Conservation (phyloP, 352 stramenopile genomes). For the Peronospora farinosa region DNA sequence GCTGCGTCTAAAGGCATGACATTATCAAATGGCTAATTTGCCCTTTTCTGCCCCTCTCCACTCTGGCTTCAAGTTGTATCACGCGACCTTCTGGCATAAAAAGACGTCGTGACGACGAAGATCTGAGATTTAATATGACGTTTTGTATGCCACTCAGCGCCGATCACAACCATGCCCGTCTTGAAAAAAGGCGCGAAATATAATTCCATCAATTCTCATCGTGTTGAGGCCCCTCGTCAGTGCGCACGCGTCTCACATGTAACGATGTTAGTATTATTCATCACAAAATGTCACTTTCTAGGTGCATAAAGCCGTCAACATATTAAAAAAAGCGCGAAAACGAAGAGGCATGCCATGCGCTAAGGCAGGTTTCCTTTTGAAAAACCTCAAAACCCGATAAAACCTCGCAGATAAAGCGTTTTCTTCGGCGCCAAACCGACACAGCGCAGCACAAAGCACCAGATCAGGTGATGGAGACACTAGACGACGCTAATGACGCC, state of each 20-base stretch:
- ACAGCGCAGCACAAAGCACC: conserved; percentile 10
- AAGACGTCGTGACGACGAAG: conserved; percentile 4
- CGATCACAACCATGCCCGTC: conserved; percentile 8
- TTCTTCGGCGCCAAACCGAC: conserved; percentile 23
- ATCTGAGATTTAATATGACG: conserved; percentile 13
- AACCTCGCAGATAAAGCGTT: conserved; percentile 29
- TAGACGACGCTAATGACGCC: conserved; percentile 8
- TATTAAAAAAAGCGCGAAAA: conserved; percentile 21
- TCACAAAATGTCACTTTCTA: too few relatives aligned
- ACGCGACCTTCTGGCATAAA: conserved; percentile 20
- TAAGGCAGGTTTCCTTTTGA: conserved; percentile 10
- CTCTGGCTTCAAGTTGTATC: conserved; percentile 13
- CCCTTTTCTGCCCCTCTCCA: conserved; percentile 6
- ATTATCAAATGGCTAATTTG: neutral
- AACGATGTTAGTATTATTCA: neutral
- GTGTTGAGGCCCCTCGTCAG: neutral
- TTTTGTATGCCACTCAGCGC: conserved; percentile 11
- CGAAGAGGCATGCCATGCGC: conserved; percentile 6
- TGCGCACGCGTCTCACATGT: neutral
- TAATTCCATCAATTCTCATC: neutral
- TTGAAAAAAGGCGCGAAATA: conserved; percentile 16
- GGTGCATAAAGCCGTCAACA: neutral
- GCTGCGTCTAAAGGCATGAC: too few relatives aligned
- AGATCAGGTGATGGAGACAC: conserved; percentile 22
- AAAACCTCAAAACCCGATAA: conserved; percentile 26